These are phyloP conservation scores for Hemerocallis citrina DNA, from an alignment of 106 monocot species.

Conservation along the genomic window DNA sequence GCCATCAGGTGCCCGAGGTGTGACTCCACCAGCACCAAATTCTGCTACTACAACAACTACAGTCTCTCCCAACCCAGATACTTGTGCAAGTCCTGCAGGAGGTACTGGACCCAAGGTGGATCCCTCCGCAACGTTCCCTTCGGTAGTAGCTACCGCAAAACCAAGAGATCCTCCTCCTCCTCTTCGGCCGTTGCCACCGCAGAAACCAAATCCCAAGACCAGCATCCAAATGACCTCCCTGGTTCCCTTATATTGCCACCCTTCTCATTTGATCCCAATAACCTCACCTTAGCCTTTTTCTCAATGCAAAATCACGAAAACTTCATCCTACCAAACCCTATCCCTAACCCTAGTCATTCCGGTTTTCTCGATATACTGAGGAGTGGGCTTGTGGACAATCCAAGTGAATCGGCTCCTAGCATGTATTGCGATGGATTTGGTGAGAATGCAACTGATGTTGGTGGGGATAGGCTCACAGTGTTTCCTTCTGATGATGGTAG, in stretches of 20 bases:
- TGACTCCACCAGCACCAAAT: constrained; percentile 58
- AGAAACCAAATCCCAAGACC: constrained; percentile 19
- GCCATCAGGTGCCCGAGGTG: constrained; percentile 52
- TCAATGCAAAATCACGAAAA: constrained; percentile 22
- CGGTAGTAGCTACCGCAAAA: constrained; percentile 56
- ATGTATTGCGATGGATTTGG: neutral
- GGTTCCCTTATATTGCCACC: constrained; percentile 4
- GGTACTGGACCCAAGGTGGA: constrained; percentile 70
- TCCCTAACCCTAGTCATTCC: neutral
- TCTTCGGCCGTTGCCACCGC: constrained; percentile 1
- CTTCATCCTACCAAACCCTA: neutral
- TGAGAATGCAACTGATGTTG: neutral
- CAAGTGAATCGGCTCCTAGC: neutral
- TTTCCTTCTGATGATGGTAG: neutral
- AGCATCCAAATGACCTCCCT: constrained; percentile 13
- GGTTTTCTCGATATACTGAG: constrained; percentile 5
- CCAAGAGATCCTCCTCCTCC: constrained; percentile 26
- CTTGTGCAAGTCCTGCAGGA: constrained; percentile 59
- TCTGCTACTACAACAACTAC: constrained; percentile 78
- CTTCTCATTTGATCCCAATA: constrained; percentile 30
- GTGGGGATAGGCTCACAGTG: neutral
- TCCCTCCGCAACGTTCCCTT: constrained; percentile 59
- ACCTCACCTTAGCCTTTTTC: constrained; percentile 39
- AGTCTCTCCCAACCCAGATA: constrained; percentile 59
- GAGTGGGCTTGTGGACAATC: neutral